These are phyloP conservation scores for Solanum pimpinellifolium DNA, from an alignment of 257 asterid genomes.

Conservation along the genomic window DNA sequence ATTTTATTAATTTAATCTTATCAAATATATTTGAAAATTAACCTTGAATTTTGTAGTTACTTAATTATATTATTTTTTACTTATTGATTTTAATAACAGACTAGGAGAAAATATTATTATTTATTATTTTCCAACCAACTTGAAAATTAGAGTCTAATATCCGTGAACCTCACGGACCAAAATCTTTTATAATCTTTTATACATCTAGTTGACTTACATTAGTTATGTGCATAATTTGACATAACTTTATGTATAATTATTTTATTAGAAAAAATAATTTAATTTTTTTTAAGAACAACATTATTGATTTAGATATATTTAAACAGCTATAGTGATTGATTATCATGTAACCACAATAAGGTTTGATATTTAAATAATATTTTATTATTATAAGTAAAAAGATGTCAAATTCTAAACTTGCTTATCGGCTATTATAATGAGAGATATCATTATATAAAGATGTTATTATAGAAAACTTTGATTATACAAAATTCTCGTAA, in stretches of 20 bases:
- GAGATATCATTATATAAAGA: not conserved
- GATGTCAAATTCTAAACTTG: not conserved
- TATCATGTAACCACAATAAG: not conserved
- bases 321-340: no score
- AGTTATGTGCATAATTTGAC: not conserved
- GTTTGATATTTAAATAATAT: no score
- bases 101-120: not conserved
- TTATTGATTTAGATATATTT: no score
- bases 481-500: no score
- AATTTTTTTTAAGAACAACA: no score
- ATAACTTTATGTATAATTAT: not conserved
- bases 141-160: not conserved
- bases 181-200: not conserved
- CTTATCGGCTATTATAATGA: not conserved
- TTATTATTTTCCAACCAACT: not conserved
- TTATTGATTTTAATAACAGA: not conserved
- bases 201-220: not conserved
- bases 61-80: not conserved
- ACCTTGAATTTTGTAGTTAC: no score
- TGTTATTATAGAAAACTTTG: no score
- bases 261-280: not conserved
- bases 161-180: not conserved
- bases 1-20: no score
- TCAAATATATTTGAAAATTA: no score
- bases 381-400: no score